phyloP scores from a whole-genome alignment of 805 yeast genomes.

The Maudiozyma bulderi region DNA sequence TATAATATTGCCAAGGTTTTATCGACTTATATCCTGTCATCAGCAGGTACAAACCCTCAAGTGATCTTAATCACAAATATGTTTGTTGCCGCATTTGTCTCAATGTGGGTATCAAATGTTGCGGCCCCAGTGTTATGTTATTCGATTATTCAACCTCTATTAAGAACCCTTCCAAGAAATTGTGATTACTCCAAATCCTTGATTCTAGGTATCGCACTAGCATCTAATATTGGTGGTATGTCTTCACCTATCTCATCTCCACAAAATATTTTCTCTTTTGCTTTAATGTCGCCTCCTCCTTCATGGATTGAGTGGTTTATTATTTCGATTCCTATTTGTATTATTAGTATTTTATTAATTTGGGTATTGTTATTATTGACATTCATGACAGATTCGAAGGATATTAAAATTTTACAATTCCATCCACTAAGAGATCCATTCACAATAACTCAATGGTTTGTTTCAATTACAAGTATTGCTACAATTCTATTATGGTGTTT shows the following conservation, averaged over 20 bases:
- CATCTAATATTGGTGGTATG: slow-evolving; percentile 94
- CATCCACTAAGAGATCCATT: slow-evolving; percentile 58
- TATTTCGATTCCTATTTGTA: slow-evolving; percentile 72
- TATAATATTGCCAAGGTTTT: slow-evolving; percentile 79
- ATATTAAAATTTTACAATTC: slow-evolving; percentile 37
- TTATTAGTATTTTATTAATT: slow-evolving; percentile 50
- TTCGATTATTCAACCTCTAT: slow-evolving; percentile 82
- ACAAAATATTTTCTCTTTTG: slow-evolving; percentile 85
- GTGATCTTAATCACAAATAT: slow-evolving; percentile 68
- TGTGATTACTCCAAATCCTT: slow-evolving; percentile 74
- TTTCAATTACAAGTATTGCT: slow-evolving; percentile 50
- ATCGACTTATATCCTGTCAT: slow-evolving; percentile 70
- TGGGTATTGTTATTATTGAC: slow-evolving; percentile 67
- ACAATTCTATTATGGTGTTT: slow-evolving; percentile 89
- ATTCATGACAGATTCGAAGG: slow-evolving; percentile 42
- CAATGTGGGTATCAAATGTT: slow-evolving; percentile 95
- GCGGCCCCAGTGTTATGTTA: slow-evolving; percentile 94
- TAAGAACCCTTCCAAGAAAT: slow-evolving; percentile 72
- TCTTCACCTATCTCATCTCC: slow-evolving; percentile 96
- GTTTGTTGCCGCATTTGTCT: slow-evolving; percentile 75
- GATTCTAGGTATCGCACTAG: slow-evolving; percentile 84
- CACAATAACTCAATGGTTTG: slow-evolving; percentile 64
- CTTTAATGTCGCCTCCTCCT: slow-evolving; percentile 73
- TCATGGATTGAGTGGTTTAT: slow-evolving; percentile 94
- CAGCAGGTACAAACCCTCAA: slow-evolving; percentile 81